Conservation (phyloP, 805 yeast species). For the Yarrowia hollandica region DNA sequence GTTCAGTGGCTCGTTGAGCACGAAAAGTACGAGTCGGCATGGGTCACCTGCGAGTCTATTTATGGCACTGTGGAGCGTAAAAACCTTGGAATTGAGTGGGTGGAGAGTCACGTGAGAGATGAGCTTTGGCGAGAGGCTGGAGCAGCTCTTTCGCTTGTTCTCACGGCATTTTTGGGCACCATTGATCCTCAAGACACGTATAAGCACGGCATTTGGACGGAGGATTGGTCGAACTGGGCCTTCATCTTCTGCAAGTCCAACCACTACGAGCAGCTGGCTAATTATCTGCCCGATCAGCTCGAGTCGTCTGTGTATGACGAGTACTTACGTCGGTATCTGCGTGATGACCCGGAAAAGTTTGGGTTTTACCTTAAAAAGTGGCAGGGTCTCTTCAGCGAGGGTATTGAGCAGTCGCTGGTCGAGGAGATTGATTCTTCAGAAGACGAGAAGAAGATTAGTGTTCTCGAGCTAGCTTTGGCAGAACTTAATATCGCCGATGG, state of each 20-base stretch:
- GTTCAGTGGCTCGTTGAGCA: constrained; percentile 68
- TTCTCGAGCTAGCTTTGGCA: constrained; percentile 35
- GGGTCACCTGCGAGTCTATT: constrained; percentile 69
- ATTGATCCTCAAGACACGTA: not conserved
- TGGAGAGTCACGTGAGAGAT: constrained; percentile 40
- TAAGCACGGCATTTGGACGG: constrained; percentile 20
- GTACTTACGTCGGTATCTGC: constrained; percentile 49
- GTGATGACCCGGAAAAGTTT: constrained; percentile 44
- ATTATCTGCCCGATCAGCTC: constrained; percentile 54
- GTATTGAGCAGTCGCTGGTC: constrained; percentile 51
- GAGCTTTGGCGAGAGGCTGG: constrained; percentile 61
- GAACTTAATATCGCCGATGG: constrained; percentile 56
- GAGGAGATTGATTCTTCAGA: constrained; percentile 44
- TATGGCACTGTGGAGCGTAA: constrained; percentile 53
- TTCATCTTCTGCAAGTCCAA: constrained; percentile 51
- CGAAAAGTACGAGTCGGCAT: constrained; percentile 63
- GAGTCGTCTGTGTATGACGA: constrained; percentile 48
- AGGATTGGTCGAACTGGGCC: constrained; percentile 69
- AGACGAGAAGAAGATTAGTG: constrained; percentile 34
- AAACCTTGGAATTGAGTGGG: constrained; percentile 59
- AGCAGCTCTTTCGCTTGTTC: constrained; percentile 48
- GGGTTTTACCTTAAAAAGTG: constrained; percentile 52
- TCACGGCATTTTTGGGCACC: constrained; percentile 36
- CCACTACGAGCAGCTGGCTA: constrained; percentile 51
- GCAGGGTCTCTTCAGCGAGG: constrained; percentile 58